A percentile compares a stretch with the other conserved stretches of the same genome.
Conservation (phyloP, 129 eudicot genomes). For the Gnaphalium uliginosum region DNA sequence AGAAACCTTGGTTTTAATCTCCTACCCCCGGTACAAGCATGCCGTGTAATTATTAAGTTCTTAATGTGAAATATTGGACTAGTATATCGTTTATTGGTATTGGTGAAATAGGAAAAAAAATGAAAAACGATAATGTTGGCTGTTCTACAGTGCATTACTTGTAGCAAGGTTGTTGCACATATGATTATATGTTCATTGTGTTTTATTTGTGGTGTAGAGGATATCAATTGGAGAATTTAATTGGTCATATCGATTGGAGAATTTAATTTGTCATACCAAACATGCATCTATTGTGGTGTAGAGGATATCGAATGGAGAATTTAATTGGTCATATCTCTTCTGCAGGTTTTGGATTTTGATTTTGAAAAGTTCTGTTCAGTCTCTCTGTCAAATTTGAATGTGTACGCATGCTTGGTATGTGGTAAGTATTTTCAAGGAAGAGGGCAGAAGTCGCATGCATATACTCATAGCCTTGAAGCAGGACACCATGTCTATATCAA, state of each 20-base stretch:
- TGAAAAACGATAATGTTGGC: neutral
- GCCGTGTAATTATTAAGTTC: neutral
- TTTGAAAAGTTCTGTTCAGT: slow-evolving; percentile 93
- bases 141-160: too few species aligned
- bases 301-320: neutral
- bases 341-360: slow-evolving; percentile 98
- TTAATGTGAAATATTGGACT: slow-evolving; percentile 1
- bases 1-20: neutral
- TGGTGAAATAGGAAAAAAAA: neutral
- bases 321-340: slow-evolving; percentile 17
- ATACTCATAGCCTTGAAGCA: slow-evolving; percentile 97
- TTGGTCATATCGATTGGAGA: slow-evolving; percentile 6
- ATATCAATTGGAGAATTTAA: slow-evolving; percentile 9
- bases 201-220: neutral
- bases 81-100: neutral
- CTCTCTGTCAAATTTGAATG: slow-evolving; percentile 88
- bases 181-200: neutral
- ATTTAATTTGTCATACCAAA: too few species aligned
- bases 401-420: slow-evolving; percentile 95
- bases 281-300: neutral
- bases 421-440: slow-evolving; percentile 98
- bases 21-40: neutral
- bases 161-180: too few species aligned
- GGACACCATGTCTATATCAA: slow-evolving; percentile 97
- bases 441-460: slow-evolving; percentile 94